Percentiles rank a stretch among this genome's conserved stretches.
Evolutionary conservation across 768 basidiomycete genomes (phyloP).

Genomic region (Exsudoporus frostii): DNA sequence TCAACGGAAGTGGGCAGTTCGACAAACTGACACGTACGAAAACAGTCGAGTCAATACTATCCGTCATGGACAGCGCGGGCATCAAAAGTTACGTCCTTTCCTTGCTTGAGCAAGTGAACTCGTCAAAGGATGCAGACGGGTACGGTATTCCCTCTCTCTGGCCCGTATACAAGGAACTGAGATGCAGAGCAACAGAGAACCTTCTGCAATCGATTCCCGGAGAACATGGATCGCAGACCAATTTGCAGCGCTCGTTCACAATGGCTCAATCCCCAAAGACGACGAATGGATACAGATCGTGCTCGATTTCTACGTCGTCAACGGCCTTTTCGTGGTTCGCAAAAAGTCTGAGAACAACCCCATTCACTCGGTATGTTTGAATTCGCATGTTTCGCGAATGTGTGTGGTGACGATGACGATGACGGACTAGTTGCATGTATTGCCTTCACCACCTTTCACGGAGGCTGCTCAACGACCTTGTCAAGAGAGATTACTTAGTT

Average conservation of each 20-base stretch:
- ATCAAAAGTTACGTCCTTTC: slow-evolving; percentile 75
- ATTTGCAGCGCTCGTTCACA: slow-evolving; percentile 71
- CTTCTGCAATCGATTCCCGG: slow-evolving; percentile 49
- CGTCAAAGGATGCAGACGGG: slow-evolving; percentile 40
- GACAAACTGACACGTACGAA: slow-evolving; percentile 91
- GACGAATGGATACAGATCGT: slow-evolving; percentile 75
- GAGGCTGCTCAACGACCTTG: slow-evolving; percentile 66
- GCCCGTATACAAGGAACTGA: slow-evolving; percentile 11
- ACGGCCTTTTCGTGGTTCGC: slow-evolving; percentile 76
- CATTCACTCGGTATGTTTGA: slow-evolving; percentile 53
- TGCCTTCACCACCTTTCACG: slow-evolving; percentile 68
- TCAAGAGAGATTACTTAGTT: slow-evolving; percentile 65
- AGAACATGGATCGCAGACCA: slow-evolving; percentile 88
- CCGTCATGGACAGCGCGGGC: slow-evolving; percentile 67
- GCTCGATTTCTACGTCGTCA: slow-evolving; percentile 76
- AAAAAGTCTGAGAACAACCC: slow-evolving; percentile 70
- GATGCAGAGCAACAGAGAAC: slow-evolving; percentile 35
- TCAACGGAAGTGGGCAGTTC: slow-evolving; percentile 82
- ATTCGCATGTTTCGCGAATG: neutral
- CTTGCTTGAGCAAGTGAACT: slow-evolving; percentile 62
- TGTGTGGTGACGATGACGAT: neutral
- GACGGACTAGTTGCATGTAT: slow-evolving; percentile 44
- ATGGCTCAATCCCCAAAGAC: slow-evolving; percentile 72
- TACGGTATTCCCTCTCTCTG: slow-evolving; percentile 28
- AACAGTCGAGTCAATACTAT: slow-evolving; percentile 81